A percentile compares a stretch with the other conserved stretches of the same genome.
phyloP scores from a whole-genome alignment of 2,329 filamentous ascomycete genomes.

The Ceratocystiopsis minuta region DNA sequence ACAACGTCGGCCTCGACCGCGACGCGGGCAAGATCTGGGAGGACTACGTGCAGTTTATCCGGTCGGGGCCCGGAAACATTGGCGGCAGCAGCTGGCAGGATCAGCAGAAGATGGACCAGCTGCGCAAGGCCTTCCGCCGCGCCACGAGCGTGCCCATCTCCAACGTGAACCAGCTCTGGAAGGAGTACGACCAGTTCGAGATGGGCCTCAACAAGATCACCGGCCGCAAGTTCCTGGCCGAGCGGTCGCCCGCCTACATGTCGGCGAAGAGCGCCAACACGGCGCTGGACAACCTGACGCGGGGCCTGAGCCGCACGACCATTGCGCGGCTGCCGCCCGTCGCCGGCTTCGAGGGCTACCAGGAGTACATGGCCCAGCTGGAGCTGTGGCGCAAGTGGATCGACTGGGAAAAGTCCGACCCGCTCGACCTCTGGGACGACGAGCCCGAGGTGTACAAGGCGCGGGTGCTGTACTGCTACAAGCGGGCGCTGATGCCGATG shows the following conservation, averaged over 20 bases:
- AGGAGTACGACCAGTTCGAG: slow-evolving; percentile 94
- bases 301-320: slow-evolving; percentile 56
- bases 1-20: slow-evolving; percentile 78
- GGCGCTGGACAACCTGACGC: slow-evolving; percentile 74
- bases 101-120: slow-evolving; percentile 88
- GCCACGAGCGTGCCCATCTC: slow-evolving; percentile 76
- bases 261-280: slow-evolving; percentile 82
- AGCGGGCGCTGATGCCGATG: slow-evolving; percentile 80
- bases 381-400: slow-evolving; percentile 90
- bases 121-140: slow-evolving; percentile 82
- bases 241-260: slow-evolving; percentile 88
- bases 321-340: slow-evolving; percentile 68
- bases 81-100: slow-evolving; percentile 88
- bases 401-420: slow-evolving; percentile 85
- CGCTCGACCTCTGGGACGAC: slow-evolving; percentile 67
- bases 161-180: slow-evolving; percentile 74
- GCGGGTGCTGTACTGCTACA: slow-evolving; percentile 78
- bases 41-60: slow-evolving; percentile 89
- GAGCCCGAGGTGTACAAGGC: slow-evolving; percentile 58
- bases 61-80: slow-evolving; percentile 66
- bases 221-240: slow-evolving; percentile 84
- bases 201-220: slow-evolving; percentile 85
- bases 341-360: slow-evolving; percentile 69
- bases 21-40: slow-evolving; percentile 82
- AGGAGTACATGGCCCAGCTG: slow-evolving; percentile 70